Evolutionary conservation across 768 basidiomycete genomes (phyloP).

Genomic region (Pseudohyphozyma bogoriensis): DNA sequence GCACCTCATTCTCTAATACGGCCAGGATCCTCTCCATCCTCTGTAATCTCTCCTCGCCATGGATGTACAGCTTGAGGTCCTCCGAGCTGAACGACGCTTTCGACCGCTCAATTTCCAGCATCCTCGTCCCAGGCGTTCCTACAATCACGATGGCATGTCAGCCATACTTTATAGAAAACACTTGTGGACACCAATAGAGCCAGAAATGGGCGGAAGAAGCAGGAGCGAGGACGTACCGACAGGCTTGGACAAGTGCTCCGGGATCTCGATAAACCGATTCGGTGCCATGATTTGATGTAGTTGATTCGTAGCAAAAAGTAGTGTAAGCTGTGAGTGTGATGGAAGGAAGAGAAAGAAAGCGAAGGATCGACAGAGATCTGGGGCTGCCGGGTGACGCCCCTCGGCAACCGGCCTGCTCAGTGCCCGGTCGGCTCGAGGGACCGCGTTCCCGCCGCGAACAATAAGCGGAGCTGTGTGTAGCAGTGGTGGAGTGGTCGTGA

Average conservation of each 20-base stretch:
- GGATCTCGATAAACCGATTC: neutral
- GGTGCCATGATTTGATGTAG: neutral
- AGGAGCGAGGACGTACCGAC: neutral
- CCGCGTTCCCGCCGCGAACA: too few relatives aligned
- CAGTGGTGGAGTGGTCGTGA: too few relatives aligned
- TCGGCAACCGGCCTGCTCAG: too few relatives aligned
- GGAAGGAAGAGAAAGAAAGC: too few relatives aligned
- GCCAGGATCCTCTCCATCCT: constrained; percentile 17
- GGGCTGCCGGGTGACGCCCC: too few relatives aligned
- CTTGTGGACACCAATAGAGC: neutral
- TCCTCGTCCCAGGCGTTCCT: constrained; percentile 13
- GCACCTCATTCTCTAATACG: constrained; percentile 24
- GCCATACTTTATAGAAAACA: neutral
- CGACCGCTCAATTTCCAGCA: constrained; percentile 30
- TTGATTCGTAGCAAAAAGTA: too few relatives aligned
- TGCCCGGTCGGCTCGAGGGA: too few relatives aligned
- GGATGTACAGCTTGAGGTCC: constrained; percentile 24
- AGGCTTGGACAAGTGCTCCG: neutral
- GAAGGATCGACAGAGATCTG: too few relatives aligned
- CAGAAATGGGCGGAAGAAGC: neutral
- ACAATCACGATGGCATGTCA: neutral
- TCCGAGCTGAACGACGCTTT: constrained; percentile 19
- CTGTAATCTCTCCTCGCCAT: constrained; percentile 22
- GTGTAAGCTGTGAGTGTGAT: too few relatives aligned
- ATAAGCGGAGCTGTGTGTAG: too few relatives aligned